Evolutionary conservation across 2,329 filamentous ascomycete species (phyloP).

Genomic region (Elsinoe perseae): DNA sequence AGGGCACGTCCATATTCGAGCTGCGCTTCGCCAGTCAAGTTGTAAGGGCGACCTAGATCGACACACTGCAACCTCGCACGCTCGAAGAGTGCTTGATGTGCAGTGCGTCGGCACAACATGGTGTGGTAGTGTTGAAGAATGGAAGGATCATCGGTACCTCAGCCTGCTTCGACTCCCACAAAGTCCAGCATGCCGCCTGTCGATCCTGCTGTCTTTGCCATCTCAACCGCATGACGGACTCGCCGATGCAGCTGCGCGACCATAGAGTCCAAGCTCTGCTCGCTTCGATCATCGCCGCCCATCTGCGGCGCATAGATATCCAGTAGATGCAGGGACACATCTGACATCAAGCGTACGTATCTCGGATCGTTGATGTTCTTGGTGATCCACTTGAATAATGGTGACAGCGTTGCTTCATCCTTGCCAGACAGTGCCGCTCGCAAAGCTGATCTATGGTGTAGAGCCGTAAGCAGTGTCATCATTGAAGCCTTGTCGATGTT

Average conservation of each 20-base stretch:
- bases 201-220: constrained; percentile 72
- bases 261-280: constrained; percentile 61
- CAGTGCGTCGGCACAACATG: not conserved
- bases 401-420: constrained; percentile 72
- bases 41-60: too few species aligned
- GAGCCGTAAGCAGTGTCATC: constrained; percentile 71
- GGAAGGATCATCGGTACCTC: too few species aligned
- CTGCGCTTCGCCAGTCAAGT: too few species aligned
- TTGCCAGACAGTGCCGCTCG: constrained; percentile 70
- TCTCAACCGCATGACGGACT: constrained; percentile 71
- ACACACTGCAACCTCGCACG: too few species aligned
- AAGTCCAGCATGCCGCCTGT: constrained; percentile 85
- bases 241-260: constrained; percentile 61
- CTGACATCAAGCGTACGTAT: constrained; percentile 71
- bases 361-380: constrained; percentile 75
- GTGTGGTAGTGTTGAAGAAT: not conserved
- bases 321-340: constrained; percentile 71
- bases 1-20: too few species aligned
- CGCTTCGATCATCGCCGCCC: constrained; percentile 46
- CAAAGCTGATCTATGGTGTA: constrained; percentile 81
- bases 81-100: too few species aligned
- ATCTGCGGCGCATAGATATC: constrained; percentile 82
- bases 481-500: constrained; percentile 34
- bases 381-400: constrained; percentile 75
- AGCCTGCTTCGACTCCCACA: constrained; percentile 46